These are phyloP conservation scores for Xerocomus potaroensis DNA, from an alignment of 768 basidiomycete species.

Conservation along the genomic window DNA sequence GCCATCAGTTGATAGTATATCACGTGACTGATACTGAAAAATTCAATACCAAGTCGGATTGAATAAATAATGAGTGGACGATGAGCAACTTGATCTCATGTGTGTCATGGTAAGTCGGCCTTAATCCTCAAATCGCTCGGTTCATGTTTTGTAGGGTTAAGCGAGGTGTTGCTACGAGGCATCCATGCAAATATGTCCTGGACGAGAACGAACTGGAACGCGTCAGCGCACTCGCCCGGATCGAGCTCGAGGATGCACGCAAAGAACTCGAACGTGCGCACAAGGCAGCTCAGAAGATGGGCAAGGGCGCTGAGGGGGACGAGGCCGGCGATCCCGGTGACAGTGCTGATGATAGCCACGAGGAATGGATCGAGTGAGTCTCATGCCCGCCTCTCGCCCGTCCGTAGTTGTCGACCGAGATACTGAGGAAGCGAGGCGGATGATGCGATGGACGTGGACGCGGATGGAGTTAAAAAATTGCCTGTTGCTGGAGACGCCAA, in stretches of 20 bases:
- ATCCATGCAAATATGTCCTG: constrained; percentile 85
- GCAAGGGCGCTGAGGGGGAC: constrained; percentile 57
- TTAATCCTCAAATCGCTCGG: background rate
- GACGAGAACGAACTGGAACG: constrained; percentile 88
- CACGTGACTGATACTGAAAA: constrained; percentile 20
- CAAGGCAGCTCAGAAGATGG: constrained; percentile 69
- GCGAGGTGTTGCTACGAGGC: constrained; percentile 66
- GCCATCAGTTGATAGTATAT: too few relatives aligned
- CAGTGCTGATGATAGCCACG: constrained; percentile 39
- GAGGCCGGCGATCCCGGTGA: constrained; percentile 56
- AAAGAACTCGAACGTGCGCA: constrained; percentile 80
- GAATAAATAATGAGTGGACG: background rate
- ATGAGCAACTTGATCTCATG: constrained; percentile 67
- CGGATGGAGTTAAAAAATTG: constrained; percentile 16
- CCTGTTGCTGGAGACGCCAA: constrained; percentile 30
- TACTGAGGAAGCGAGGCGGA: constrained; percentile 41
- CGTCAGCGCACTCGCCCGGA: constrained; percentile 80
- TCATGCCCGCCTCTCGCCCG: constrained; percentile 5
- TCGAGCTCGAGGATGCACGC: constrained; percentile 88
- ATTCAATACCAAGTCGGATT: background rate
- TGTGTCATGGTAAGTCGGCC: constrained; percentile 47
- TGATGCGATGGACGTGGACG: constrained; percentile 63
- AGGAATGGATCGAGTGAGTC: constrained; percentile 88
- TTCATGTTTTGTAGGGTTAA: constrained; percentile 53
- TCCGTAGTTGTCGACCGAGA: constrained; percentile 12